Evolutionary conservation across 129 eudicot genomes (phyloP).

Genomic region (Scalesia atractyloides): DNA sequence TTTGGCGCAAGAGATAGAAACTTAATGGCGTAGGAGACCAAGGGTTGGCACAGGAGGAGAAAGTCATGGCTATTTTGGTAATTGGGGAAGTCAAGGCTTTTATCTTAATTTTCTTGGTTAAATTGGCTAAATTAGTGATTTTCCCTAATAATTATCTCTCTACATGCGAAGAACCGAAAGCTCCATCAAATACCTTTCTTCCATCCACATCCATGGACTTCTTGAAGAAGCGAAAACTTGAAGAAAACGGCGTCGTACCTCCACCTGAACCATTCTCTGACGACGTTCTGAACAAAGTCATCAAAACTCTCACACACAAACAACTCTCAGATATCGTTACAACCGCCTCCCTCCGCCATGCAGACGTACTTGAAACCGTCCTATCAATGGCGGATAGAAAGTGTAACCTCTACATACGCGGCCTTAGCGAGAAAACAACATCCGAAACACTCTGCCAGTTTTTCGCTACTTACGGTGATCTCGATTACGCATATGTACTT

Average conservation of each 20-base stretch:
- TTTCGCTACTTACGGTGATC: conserved; percentile 28
- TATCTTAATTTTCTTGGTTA: too few species aligned
- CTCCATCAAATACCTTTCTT: too few species aligned
- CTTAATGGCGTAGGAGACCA: too few species aligned
- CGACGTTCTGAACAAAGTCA: conserved; percentile 46
- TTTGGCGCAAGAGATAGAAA: too few species aligned
- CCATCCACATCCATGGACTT: too few species aligned
- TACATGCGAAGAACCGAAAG: too few species aligned
- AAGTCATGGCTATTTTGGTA: too few species aligned
- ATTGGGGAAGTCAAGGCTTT: too few species aligned
- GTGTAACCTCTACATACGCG: background rate
- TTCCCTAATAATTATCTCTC: too few species aligned
- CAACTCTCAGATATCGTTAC: conserved; percentile 53
- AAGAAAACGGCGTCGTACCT: conserved; percentile 38
- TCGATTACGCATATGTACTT: background rate
- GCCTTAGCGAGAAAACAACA: background rate
- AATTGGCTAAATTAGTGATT: too few species aligned
- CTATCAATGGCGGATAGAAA: conserved; percentile 56
- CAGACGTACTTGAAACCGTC: conserved; percentile 58
- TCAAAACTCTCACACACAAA: conserved; percentile 53
- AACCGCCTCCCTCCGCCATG: conserved; percentile 48
- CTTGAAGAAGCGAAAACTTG: conserved; percentile 24
- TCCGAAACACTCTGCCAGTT: too few species aligned
- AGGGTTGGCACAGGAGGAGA: too few species aligned
- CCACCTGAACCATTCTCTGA: conserved; percentile 22